Evolutionary conservation across 2,329 filamentous ascomycete genomes (phyloP), one percentile per base, ranked within the genome.

Genomic region (Dryadomyces quercivorus): DNA sequence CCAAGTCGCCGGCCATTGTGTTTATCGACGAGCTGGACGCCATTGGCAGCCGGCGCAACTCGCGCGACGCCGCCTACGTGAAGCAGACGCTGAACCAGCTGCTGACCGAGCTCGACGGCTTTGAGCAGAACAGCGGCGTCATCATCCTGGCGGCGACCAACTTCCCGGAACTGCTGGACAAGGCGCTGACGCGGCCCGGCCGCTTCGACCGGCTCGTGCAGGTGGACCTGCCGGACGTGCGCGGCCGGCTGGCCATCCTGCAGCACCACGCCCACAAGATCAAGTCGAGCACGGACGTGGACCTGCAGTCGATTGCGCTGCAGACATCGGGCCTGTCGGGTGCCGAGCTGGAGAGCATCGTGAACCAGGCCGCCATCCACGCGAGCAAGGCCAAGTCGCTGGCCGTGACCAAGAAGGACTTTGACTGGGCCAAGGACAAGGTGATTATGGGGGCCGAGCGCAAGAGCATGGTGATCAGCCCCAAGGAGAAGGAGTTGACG

Each of bases 81-180:
- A 96, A 96, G 69, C 94, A 98, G 70, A 98, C 93, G 0, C 78
- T 98, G 59, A 98, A 98, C 66, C 93, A 98, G 71, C 80, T 98
- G 53, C 80, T 98, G 55, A 97, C 94, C 18, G 93, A 98, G 67
- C 80, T 98, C 43, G 94, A 98, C 63, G 94, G 94, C 22, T 98
- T 98, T 65, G 90, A 95, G 56, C 91, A 96, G 67, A 89, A 88
- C 64, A 93, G 85, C 59, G 89, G 91, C 59, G 90, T 98, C 31
- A 95, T 98, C 65, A 92, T 98, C 65, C 85, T 98, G 58, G 93
- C 86, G 51, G 93, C 93, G 3, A 98, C 93, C 59, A 98, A 98
- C 71, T 93, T 96, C 65, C 93, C 93, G 3, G 85, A 96, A 69
- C 76, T 92, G 36, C 82, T 98, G 21, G 93, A 98, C 70, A 95